Evolutionary conservation across 2,329 filamentous ascomycete species (phyloP), one percentile per base, ranked within the genome.

Genomic region (Didymella pinodella): DNA sequence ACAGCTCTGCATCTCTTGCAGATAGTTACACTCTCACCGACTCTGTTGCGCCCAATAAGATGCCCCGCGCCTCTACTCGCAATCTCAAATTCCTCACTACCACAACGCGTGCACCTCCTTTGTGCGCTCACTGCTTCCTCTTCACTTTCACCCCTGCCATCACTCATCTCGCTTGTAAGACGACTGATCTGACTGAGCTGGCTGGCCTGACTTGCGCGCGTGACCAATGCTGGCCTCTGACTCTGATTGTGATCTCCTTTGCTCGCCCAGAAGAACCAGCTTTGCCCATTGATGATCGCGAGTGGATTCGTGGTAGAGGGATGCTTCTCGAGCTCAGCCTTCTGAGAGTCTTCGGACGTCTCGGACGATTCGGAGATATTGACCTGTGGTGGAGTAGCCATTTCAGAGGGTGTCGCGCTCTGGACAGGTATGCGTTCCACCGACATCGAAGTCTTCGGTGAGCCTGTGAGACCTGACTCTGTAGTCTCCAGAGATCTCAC

Each of bases 51-150:
- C 7, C 40, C 46, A n/a, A 16, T 18, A 7, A 12, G 16, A 3
- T 46, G 38, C 6, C 26, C 40, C 41, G 78, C 80, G 7, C 82
- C 83, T 28, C 79, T 82, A 4, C 82, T 85, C 64, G 83, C 86
- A 1, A 85, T 84, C 63, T 85, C 85, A 65, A 92, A 92, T 59
- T 87, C 86, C 20, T 77, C 83, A 1, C 85, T 82, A 4, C 83
- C 83, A 68, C 89, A 92, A 22, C 73, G 65, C 22, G 80, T 77
- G 67, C 89, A 91, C 25, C 75, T 80, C 64, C 34, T 25, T 8
- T 31, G 6, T n/a, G 6, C 29, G 6, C 22, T 34, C 5, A 45
- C 43, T 25, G 8, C 49, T 31, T 63, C 63, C n/a, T 81, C 81
- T 20, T 83, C 82, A 8, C 79, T 77, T 12, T 80, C 81, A 4